Percentiles rank a stretch among this genome's conserved stretches.
phyloP scores from a whole-genome alignment of 495 filamentous ascomycete species.

The Aspergillus incahuasiensis region DNA sequence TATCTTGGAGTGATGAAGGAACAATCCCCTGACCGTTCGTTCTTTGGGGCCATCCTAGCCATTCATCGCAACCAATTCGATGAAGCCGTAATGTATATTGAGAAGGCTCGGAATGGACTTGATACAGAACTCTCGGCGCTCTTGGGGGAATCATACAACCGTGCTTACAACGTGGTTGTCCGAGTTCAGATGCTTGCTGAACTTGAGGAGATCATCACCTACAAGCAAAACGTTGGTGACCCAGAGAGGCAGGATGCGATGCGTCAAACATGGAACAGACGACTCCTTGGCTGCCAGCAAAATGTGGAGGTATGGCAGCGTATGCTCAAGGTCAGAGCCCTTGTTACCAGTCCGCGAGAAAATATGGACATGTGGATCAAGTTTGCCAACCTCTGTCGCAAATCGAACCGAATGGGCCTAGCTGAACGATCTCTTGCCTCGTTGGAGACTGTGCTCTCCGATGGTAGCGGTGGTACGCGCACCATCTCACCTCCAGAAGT shows the following conservation, averaged over 20 bases:
- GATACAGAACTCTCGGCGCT: conserved; percentile 93
- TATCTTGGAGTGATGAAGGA: conserved; percentile 94
- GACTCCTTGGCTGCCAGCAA: conserved; percentile 89
- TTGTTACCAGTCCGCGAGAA: conserved; percentile 85
- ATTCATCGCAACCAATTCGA: conserved; percentile 94
- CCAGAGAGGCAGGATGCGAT: conserved; percentile 81
- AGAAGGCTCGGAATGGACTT: conserved; percentile 85
- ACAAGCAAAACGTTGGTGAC: conserved; percentile 81
- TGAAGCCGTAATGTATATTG: conserved; percentile 77
- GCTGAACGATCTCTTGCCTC: conserved; percentile 92
- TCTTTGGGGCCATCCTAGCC: conserved; percentile 92
- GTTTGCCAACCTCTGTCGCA: conserved; percentile 94
- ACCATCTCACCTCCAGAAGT: conserved; percentile 67
- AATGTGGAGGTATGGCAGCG: conserved; percentile 98
- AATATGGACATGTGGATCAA: conserved; percentile 99
- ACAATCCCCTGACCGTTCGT: conserved; percentile 86
- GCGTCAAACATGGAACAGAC: conserved; percentile 90
- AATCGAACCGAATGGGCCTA: conserved; percentile 89
- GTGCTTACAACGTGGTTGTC: conserved; percentile 92
- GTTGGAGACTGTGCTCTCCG: conserved; percentile 59
- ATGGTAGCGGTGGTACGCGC: conserved; percentile 47
- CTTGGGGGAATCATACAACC: conserved; percentile 92
- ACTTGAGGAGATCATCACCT: conserved; percentile 94
- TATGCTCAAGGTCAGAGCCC: conserved; percentile 89
- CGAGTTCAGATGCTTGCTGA: conserved; percentile 98